Conservation (phyloP, 2,329 filamentous ascomycete genomes). For the Lasiodiplodia citricola region DNA sequence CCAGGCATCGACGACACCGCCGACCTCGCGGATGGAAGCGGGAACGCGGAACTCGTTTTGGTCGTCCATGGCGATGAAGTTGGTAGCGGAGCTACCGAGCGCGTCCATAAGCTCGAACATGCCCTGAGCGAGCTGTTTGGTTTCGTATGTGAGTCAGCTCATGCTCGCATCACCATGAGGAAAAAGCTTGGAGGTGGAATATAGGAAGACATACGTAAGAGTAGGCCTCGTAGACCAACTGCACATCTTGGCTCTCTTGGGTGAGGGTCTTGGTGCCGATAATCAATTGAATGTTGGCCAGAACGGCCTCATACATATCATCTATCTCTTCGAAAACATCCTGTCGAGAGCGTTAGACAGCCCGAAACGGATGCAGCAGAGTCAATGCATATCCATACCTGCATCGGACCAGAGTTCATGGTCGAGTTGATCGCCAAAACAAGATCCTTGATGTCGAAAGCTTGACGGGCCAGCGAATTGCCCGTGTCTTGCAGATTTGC, state of each 20-base stretch:
- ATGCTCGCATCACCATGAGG: not conserved
- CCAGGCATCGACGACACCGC: conserved; percentile 21
- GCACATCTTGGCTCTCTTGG: not conserved
- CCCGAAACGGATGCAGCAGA: too few species aligned
- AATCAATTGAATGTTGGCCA: conserved; percentile 12
- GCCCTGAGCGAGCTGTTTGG: conserved; percentile 13
- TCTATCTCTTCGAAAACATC: conserved; percentile 25
- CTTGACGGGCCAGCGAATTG: conserved; percentile 8
- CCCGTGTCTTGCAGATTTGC: conserved; percentile 5
- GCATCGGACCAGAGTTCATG: conserved; percentile 1
- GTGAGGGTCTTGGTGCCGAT: conserved; percentile 3
- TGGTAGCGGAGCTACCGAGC: not conserved
- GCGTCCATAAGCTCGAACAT: conserved; percentile 20
- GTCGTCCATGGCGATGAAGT: conserved; percentile 6
- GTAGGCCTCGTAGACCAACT: conserved; percentile 22
- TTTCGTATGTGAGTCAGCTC: not conserved
- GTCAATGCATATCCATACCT: not conserved
- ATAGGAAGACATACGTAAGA: not conserved
- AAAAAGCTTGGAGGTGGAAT: not conserved
- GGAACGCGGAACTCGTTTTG: conserved; percentile 22
- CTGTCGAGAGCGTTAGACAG: not conserved
- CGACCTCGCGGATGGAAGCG: conserved; percentile 15
- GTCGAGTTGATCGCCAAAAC: conserved; percentile 12
- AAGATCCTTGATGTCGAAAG: conserved; percentile 24
- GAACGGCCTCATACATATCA: conserved; percentile 9